phyloP scores from a whole-genome alignment of 306 rosid species.

The Canavalia ensiformis region DNA sequence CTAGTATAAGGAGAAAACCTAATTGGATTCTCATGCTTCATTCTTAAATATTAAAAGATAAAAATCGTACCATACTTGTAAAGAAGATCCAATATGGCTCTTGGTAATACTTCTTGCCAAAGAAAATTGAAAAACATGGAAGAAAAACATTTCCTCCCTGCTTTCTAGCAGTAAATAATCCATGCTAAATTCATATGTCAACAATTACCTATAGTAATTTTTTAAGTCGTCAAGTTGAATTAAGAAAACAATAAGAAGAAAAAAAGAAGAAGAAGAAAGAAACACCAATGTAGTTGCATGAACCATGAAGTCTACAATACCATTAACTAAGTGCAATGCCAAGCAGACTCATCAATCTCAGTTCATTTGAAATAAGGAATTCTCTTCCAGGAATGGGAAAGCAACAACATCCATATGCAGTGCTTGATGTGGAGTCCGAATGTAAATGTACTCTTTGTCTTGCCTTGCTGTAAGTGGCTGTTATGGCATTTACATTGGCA shows the following conservation, averaged over 20 bases:
- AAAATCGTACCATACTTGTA: not conserved
- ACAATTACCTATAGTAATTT: not conserved
- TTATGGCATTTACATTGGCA: slow-evolving; percentile 22
- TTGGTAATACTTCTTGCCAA: not conserved
- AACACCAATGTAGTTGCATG: not conserved
- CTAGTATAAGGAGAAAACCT: not conserved
- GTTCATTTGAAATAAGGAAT: not conserved
- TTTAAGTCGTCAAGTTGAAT: not conserved
- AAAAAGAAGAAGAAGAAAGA: not conserved
- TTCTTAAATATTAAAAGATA: not conserved
- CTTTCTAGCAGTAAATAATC: not conserved
- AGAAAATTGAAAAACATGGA: not conserved
- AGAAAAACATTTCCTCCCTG: not conserved
- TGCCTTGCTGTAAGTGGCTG: slow-evolving; percentile 1
- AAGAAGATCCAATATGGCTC: not conserved
- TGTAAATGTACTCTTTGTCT: slow-evolving; percentile 12
- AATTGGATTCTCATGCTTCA: not conserved
- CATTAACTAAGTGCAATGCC: not conserved
- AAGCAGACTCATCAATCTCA: not conserved
- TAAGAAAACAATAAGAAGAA: not conserved
- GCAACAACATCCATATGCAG: not conserved
- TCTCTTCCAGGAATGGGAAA: slow-evolving; percentile 16
- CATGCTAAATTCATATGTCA: not conserved
- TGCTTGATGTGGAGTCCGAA: not conserved
- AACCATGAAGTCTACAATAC: not conserved